These are phyloP conservation scores for Mycena pura DNA, from an alignment of 768 basidiomycete genomes.

Conservation along the genomic window DNA sequence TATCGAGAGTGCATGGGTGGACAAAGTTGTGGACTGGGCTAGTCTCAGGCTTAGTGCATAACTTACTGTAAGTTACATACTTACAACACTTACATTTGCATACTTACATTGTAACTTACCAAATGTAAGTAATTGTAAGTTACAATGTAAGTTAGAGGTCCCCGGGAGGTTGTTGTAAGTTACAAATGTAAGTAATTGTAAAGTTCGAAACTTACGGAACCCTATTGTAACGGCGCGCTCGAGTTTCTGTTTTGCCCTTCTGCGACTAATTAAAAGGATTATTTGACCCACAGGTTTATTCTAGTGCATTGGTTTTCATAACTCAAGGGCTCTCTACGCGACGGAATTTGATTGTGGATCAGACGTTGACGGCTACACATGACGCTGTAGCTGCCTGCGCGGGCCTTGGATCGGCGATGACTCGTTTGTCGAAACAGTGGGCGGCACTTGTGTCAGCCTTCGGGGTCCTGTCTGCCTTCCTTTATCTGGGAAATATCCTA, in stretches of 20 bases:
- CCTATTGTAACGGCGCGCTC: neutral
- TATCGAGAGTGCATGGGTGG: no score
- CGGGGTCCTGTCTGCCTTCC: neutral
- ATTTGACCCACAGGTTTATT: slow-evolving; percentile 24
- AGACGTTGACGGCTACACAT: slow-evolving; percentile 29
- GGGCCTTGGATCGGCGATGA: slow-evolving; percentile 31
- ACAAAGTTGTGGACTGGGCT: no score
- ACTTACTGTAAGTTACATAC: no score
- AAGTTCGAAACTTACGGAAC: no score
- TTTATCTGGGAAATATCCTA: slow-evolving; percentile 26
- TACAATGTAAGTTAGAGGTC: no score
- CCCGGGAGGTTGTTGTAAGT: no score
- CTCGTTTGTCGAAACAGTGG: slow-evolving; percentile 28
- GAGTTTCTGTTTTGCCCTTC: neutral
- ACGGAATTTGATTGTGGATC: neutral
- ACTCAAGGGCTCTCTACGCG: slow-evolving; percentile 25
- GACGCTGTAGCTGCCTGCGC: slow-evolving; percentile 29
- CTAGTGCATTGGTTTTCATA: slow-evolving; percentile 18
- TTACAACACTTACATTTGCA: no score
- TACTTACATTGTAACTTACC: no score
- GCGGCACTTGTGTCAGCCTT: slow-evolving; percentile 9
- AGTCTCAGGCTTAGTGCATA: no score
- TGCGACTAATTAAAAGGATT: neutral
- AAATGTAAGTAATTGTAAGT: no score
- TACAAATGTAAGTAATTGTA: no score